Conservation (phyloP, 202 grass and related monocot species). For the Brachypodium distachyon region DNA sequence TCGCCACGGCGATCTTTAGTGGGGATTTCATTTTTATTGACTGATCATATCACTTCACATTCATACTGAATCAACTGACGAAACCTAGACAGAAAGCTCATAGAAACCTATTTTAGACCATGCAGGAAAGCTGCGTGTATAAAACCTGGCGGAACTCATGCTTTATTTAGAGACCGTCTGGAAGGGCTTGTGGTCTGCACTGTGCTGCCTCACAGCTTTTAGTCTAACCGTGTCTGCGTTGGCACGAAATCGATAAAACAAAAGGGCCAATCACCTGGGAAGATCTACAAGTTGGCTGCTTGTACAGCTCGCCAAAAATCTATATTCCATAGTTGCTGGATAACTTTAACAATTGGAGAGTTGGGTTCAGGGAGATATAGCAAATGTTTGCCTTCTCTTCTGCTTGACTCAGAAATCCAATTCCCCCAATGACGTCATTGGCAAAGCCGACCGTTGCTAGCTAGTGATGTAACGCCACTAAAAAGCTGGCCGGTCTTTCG, state of each 20-base stretch:
- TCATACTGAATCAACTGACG: too few species aligned
- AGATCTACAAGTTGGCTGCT: conserved; percentile 8
- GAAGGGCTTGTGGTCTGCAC: too few species aligned
- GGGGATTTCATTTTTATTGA: background rate
- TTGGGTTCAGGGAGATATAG: background rate
- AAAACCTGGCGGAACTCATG: too few species aligned
- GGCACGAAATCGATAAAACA: background rate
- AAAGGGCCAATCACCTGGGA: background rate
- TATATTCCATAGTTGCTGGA: background rate
- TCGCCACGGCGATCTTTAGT: background rate
- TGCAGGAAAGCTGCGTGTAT: too few species aligned
- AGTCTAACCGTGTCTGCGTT: background rate
- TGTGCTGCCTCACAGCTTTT: background rate
- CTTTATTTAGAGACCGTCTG: too few species aligned
- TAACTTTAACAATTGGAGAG: conserved; percentile 18
- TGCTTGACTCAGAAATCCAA: conserved; percentile 1
- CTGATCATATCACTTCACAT: background rate
- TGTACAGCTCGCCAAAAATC: background rate
- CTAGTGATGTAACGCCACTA: conserved; percentile 2
- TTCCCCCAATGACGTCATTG: background rate
- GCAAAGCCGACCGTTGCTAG: conserved; percentile 10
- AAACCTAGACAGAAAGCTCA: too few species aligned
- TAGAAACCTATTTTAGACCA: too few species aligned
- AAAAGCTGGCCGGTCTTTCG: background rate
- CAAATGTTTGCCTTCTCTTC: background rate